These are phyloP conservation scores for Nephelium lappaceum DNA, from an alignment of 345 rosid species.

Conservation along the genomic window DNA sequence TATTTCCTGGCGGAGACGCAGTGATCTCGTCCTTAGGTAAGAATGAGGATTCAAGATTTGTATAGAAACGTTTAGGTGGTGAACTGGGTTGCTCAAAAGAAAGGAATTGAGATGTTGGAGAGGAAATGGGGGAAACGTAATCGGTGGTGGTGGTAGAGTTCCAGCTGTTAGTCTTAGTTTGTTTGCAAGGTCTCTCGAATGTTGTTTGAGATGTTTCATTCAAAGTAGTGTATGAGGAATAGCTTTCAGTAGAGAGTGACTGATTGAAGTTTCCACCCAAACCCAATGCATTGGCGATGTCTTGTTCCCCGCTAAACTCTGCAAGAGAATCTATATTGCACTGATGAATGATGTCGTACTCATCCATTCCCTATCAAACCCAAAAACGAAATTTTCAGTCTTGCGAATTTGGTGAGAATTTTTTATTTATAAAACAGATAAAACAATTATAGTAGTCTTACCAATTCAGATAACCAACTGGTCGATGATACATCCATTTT, in stretches of 20 bases:
- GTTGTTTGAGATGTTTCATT: slow-evolving; percentile 23
- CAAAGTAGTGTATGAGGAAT: slow-evolving; percentile 28
- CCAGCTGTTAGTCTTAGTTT: slow-evolving; percentile 32
- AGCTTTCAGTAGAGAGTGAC: slow-evolving; percentile 39
- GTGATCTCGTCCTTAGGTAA: slow-evolving; percentile 37
- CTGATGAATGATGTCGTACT: slow-evolving; percentile 41
- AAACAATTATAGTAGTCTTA: slow-evolving; percentile 13
- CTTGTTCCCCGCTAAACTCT: slow-evolving; percentile 26
- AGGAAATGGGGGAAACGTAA: slow-evolving; percentile 13
- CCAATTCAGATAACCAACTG: slow-evolving; percentile 58
- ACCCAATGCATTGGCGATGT: slow-evolving; percentile 22
- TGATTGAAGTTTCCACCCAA: slow-evolving; percentile 15
- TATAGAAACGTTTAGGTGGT: slow-evolving; percentile 17
- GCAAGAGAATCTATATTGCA: slow-evolving; percentile 37
- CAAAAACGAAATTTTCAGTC: not conserved
- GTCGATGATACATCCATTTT: slow-evolving; percentile 38
- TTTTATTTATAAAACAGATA: not conserved
- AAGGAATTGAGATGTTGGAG: slow-evolving; percentile 28
- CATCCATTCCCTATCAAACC: slow-evolving; percentile 44
- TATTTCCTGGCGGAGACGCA: slow-evolving; percentile 7
- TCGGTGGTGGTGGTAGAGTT: slow-evolving; percentile 25
- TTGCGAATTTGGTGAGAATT: not conserved
- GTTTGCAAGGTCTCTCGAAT: slow-evolving; percentile 29
- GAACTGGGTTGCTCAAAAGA: slow-evolving; percentile 31
- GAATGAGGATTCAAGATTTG: not conserved